Percentiles rank a stretch among this genome's conserved stretches.
These are phyloP conservation scores for Nicotiana paniculata DNA, from an alignment of 257 asterid genomes.

Conservation along the genomic window DNA sequence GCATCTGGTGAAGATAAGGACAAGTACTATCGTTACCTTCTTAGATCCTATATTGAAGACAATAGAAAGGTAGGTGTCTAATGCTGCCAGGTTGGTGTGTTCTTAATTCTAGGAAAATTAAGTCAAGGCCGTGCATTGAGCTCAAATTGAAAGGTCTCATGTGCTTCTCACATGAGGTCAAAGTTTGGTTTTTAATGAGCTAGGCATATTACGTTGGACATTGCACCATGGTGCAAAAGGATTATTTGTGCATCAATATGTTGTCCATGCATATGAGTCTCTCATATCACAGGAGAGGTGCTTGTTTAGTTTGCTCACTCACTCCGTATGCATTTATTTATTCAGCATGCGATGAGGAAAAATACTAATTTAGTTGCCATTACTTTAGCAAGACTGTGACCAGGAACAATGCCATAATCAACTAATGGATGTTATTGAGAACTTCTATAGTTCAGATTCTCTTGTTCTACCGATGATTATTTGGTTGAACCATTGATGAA, in stretches of 20 bases:
- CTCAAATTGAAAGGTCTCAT: not conserved
- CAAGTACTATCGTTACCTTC: conserved; percentile 76
- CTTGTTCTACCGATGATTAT: not conserved
- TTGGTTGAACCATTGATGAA: not conserved
- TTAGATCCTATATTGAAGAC: conserved; percentile 88
- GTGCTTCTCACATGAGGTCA: not conserved
- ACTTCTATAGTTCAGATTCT: not conserved
- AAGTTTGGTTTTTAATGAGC: not conserved
- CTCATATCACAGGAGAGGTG: not conserved
- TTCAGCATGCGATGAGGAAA: not conserved
- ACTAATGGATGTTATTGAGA: not conserved
- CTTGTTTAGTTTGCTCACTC: not conserved
- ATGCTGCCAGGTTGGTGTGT: conserved; percentile 2
- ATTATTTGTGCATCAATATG: not conserved
- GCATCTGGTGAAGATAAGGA: conserved; percentile 56
- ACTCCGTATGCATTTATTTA: not conserved
- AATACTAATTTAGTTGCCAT: not conserved
- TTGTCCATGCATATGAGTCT: not conserved
- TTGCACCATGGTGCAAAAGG: not conserved
- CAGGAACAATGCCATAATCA: not conserved
- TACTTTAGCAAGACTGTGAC: not conserved
- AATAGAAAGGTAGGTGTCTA: conserved; percentile 64
- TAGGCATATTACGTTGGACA: not conserved
- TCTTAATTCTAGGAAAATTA: not conserved
- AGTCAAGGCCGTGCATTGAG: not conserved